These are phyloP conservation scores for Cucumis sativus DNA, from an alignment of 306 rosid genomes.

Conservation along the genomic window DNA sequence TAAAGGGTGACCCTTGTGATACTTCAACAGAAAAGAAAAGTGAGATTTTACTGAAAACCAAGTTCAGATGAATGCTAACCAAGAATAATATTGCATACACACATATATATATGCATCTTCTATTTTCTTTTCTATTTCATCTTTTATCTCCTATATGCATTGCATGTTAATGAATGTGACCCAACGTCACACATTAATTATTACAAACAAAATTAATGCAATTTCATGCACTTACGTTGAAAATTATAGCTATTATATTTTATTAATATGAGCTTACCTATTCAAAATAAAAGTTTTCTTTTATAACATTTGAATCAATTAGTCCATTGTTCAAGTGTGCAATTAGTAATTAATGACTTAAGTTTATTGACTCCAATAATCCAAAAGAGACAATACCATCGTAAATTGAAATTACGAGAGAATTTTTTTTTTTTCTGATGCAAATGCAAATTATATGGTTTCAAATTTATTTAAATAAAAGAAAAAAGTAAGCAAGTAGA, in stretches of 20 bases:
- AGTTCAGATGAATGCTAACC: constrained; percentile 3
- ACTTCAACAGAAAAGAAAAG: neutral
- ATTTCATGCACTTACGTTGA: neutral
- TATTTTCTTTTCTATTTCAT: neutral
- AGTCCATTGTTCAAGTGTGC: neutral
- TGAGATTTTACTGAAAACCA: neutral
- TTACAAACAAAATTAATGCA: neutral
- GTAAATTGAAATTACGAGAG: neutral
- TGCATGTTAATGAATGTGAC: neutral
- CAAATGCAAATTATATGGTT: neutral
- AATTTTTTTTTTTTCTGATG: no score
- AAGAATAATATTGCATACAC: neutral
- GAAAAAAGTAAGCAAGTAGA: constrained; percentile 3
- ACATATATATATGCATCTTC: no score
- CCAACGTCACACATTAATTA: neutral
- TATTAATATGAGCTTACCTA: no score
- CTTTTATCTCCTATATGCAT: neutral
- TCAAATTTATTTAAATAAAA: neutral
- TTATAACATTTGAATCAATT: neutral
- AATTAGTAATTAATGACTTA: neutral
- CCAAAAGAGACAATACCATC: neutral
- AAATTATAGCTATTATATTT: neutral
- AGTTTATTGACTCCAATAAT: neutral
- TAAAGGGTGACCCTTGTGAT: constrained; percentile 7
- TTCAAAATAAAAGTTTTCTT: no score